Evolutionary conservation across 495 filamentous ascomycete genomes (phyloP), one percentile per base, ranked within the genome.

Genomic region (Penicillium soppii): DNA sequence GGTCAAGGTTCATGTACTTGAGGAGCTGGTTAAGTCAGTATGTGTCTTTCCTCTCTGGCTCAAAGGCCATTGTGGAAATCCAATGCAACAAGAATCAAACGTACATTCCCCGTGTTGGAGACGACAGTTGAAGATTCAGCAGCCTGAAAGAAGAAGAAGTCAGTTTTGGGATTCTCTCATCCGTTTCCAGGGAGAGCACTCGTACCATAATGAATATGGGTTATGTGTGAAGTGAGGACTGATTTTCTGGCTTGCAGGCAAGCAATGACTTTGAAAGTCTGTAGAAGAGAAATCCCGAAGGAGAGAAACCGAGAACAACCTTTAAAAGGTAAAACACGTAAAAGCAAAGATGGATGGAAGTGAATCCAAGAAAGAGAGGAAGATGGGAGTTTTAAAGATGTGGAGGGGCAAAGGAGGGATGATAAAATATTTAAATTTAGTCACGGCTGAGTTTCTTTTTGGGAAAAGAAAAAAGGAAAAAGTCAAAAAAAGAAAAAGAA

Each of bases 1-100:
- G 94, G 67, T 90, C 85, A 56, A 98, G 88, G 59, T 79, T 74
- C 73, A 92, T 81, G 82, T 95, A 98, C 72, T 96, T 96, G 68
- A 87, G 69, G 72, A 97, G 85, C 90, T 97, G 71, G 65, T 50
- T 39, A 57, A 66, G 68, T 75, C 61, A 75, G 71, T 75, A 72
- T 70, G 50, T 56, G 49, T 61, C 44, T 55, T 69, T 71, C 63
- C 60, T 63, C 58, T 45, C 58, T 53, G 59, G 63, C 65, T 66
- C 55, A 49, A 56, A 20, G 54, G 58, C 66, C 59, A 71, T 58
- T 66, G 62, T 52, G 67, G 64, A 66, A 66, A 68, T 56, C 52
- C 58, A 62, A 63, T 59, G 53, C 41, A 62, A 59, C 52, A 50
- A 62, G 54, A 52, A 62, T 63, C 47, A 60, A 68, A 82, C 80